Evolutionary conservation across 805 yeast species (phyloP).

Genomic region (Kluyveromyces dobzhanskii): DNA sequence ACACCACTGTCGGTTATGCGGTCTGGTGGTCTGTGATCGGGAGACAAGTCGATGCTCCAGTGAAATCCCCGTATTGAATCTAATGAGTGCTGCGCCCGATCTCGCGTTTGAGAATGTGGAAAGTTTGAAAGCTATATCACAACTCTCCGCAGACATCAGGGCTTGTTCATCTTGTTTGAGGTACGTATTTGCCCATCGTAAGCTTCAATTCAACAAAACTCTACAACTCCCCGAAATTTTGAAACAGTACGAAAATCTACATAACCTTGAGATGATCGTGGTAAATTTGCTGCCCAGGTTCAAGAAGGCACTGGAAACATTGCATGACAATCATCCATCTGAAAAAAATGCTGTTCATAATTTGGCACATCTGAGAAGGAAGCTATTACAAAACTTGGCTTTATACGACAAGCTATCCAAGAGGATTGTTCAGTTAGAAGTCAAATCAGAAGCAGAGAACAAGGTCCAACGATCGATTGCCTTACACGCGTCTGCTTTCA

Average conservation of each 20-base stretch:
- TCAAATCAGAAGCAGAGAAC: constrained; percentile 35
- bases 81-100: constrained; percentile 21
- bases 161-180: constrained; percentile 67
- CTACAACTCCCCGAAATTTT: constrained; percentile 31
- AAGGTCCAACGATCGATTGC: constrained; percentile 47
- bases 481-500: constrained; percentile 45
- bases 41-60: constrained; percentile 57
- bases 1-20: constrained; percentile 92
- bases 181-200: constrained; percentile 47
- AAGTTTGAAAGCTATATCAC: constrained; percentile 12
- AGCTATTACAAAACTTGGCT: constrained; percentile 41
- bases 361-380: constrained; percentile 36
- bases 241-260: constrained; percentile 34
- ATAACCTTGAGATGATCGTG: constrained; percentile 32
- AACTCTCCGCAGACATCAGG: constrained; percentile 35
- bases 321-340: constrained; percentile 19
- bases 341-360: constrained; percentile 25
- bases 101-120: constrained; percentile 14
- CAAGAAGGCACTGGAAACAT: constrained; percentile 27
- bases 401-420: constrained; percentile 44
- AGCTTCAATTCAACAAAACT: constrained; percentile 35
- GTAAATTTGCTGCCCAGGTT: constrained; percentile 36
- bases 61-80: constrained; percentile 44
- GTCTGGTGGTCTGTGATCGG: constrained; percentile 71
- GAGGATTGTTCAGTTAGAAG: constrained; percentile 30